Evolutionary conservation across 1,284 basidiomycete genomes (phyloP).

Genomic region (Moesziomyces aphidis): DNA sequence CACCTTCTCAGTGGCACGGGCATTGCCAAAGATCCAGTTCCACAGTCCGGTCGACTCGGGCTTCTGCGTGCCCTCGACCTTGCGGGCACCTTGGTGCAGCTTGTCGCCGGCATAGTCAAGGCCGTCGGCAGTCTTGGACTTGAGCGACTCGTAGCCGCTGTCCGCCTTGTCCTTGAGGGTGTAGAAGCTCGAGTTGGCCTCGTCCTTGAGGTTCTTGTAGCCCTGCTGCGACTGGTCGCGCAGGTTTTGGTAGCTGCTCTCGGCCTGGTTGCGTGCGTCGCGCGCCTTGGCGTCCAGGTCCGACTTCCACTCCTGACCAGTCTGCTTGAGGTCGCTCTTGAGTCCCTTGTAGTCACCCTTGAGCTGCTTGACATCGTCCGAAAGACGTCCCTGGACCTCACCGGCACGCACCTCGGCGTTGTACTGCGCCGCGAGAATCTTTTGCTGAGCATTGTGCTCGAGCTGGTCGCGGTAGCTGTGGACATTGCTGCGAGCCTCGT

Average conservation of each 20-base stretch:
- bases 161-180: slow-evolving; percentile 39
- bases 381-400: slow-evolving; percentile 22
- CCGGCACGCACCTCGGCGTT: slow-evolving; percentile 43
- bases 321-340: slow-evolving; percentile 38
- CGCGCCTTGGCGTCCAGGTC: slow-evolving; percentile 36
- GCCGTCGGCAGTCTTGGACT: slow-evolving; percentile 33
- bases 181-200: slow-evolving; percentile 33
- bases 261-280: slow-evolving; percentile 34
- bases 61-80: slow-evolving; percentile 37
- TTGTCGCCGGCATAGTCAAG: slow-evolving; percentile 47
- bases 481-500: slow-evolving; percentile 16
- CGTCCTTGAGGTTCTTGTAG: slow-evolving; percentile 43
- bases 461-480: slow-evolving; percentile 27
- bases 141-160: slow-evolving; percentile 32
- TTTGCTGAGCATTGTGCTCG: slow-evolving; percentile 47
- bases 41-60: slow-evolving; percentile 42
- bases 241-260: slow-evolving; percentile 26
- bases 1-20: slow-evolving; percentile 38
- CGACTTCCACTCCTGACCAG: slow-evolving; percentile 37
- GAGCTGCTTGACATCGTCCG: slow-evolving; percentile 4
- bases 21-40: slow-evolving; percentile 52
- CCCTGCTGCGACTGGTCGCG: slow-evolving; percentile 33
- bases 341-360: slow-evolving; percentile 19
- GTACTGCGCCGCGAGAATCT: slow-evolving; percentile 51
- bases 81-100: slow-evolving; percentile 37